Base-by-base conservation (phyloP, 768 basidiomycete species). In the Kwoniella europaea region DNA sequence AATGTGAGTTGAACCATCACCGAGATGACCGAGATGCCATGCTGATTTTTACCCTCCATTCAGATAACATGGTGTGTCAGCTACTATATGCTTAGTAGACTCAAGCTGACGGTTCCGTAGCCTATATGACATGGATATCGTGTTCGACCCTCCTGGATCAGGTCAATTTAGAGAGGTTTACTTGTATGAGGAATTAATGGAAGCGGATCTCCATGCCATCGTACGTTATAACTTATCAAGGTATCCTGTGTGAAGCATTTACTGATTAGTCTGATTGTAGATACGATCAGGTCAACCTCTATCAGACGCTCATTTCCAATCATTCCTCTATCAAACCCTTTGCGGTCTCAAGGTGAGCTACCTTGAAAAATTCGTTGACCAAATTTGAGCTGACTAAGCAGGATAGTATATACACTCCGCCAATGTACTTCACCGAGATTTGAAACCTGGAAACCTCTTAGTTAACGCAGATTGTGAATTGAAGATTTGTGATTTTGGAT, bases 201-300 rank as follows among this genome's bases (percentile, higher is more conserved):
- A 99, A 83, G 97, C 97, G 66, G 97, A 99, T 88, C 88, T 99
- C 20, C 97, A 98, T 79, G 97, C 97, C 20, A 99, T 99, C 84
- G 94, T 95, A 77, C 84, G 89, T 81, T 22, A 46, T 20, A 16
- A 20, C 20, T 20, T 20, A 20, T 44, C 24, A 2, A 55, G 53
- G 3, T 55, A 20, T 20, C 7, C 10, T 52, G 18, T 24, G 4
- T 3, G 3, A 27, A 27, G 1, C 29, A 18, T 58, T 4, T 64
- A 3, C 10, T 27, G 42, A 3, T 61, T 29, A 4, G 20, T 65
- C 71, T 73, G 58, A 73, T 64, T 6, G 10, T 54, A 85, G 85
- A 86, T 86, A 57, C 84, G 86, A 15, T 85, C 84, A 3, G 84
- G 84, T 15, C 86, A 86, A 71, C 85, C 85, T 3, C 76, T 86